Evolutionary conservation across 2,329 filamentous ascomycete genomes (phyloP).

Genomic region (Byssoonygena ceratinophila): DNA sequence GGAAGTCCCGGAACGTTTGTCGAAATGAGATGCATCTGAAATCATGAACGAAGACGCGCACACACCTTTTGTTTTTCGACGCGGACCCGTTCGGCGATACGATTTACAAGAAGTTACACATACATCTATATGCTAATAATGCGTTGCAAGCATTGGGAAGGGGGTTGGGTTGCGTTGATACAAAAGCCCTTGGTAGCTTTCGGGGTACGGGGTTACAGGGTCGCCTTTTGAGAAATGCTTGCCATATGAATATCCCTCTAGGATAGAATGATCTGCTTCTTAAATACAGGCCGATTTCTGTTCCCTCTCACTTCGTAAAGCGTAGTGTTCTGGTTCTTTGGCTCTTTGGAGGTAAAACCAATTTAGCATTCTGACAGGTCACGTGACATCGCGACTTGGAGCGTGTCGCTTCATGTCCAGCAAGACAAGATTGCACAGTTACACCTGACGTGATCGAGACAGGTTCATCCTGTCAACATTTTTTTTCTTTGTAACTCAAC

Average conservation of each 20-base stretch:
- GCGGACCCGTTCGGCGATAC: neutral
- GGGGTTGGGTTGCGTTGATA: neutral
- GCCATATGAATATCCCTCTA: neutral
- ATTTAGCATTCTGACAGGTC: no score
- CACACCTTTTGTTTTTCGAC: no score
- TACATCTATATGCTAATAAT: neutral
- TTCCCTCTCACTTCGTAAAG: no score
- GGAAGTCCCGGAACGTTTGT: no score
- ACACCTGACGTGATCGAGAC: neutral
- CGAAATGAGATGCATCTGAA: neutral
- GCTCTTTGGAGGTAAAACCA: no score
- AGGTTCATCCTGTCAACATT: neutral
- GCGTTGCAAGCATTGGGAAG: neutral
- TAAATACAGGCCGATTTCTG: no score
- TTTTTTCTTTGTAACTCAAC: no score
- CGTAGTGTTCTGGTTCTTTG: no score
- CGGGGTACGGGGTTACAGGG: neutral
- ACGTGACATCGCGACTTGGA: neutral
- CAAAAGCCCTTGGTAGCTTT: no score
- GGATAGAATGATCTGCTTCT: no score
- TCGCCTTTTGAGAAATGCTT: neutral
- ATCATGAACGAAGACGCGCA: no score
- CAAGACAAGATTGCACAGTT: no score
- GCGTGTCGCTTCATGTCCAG: neutral
- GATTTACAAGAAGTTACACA: neutral